Percentiles rank a stretch among this genome's conserved stretches.
These are phyloP conservation scores for Pythium phragmitis DNA, from an alignment of 352 stramenopile genomes.

Conservation along the genomic window DNA sequence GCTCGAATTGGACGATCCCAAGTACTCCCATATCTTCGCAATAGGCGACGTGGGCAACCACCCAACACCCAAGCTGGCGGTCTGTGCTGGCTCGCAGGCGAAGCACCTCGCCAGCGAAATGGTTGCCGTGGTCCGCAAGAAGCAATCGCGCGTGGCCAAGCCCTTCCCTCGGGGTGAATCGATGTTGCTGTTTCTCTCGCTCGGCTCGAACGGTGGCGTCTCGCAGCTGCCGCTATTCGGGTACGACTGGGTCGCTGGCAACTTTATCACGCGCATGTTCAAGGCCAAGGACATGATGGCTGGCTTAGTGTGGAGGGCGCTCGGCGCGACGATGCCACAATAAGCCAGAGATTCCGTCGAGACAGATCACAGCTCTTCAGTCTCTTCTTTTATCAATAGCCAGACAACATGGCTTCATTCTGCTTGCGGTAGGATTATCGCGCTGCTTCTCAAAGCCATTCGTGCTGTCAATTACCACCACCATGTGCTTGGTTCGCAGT, in stretches of 20 bases:
- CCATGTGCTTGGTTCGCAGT: too few species aligned
- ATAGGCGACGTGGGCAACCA: conserved; percentile 53
- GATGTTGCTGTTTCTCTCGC: conserved; percentile 27
- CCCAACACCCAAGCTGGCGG: conserved; percentile 40
- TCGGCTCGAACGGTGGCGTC: conserved; percentile 32
- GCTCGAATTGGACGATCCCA: conserved; percentile 40
- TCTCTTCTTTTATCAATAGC: too few species aligned
- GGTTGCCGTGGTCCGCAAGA: conserved; percentile 36
- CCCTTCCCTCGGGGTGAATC: conserved; percentile 25
- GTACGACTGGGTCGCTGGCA: conserved; percentile 23
- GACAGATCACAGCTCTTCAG: too few species aligned
- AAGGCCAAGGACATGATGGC: conserved; percentile 33
- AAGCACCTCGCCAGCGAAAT: conserved; percentile 42
- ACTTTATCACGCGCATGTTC: conserved; percentile 29
- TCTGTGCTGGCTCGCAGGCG: conserved; percentile 39
- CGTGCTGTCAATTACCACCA: too few species aligned
- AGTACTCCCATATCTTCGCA: conserved; percentile 50
- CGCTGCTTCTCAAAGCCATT: too few species aligned
- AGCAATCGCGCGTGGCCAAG: conserved; percentile 36
- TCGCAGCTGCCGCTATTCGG: conserved; percentile 30
- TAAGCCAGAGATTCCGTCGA: background rate
- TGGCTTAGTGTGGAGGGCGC: conserved; percentile 16
- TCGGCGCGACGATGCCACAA: conserved; percentile 15
- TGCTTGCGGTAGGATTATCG: too few species aligned
- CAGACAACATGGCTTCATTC: too few species aligned